Evolutionary conservation across 2,329 filamentous ascomycete species (phyloP).

Genomic region (Verticillium nonalfalfae): DNA sequence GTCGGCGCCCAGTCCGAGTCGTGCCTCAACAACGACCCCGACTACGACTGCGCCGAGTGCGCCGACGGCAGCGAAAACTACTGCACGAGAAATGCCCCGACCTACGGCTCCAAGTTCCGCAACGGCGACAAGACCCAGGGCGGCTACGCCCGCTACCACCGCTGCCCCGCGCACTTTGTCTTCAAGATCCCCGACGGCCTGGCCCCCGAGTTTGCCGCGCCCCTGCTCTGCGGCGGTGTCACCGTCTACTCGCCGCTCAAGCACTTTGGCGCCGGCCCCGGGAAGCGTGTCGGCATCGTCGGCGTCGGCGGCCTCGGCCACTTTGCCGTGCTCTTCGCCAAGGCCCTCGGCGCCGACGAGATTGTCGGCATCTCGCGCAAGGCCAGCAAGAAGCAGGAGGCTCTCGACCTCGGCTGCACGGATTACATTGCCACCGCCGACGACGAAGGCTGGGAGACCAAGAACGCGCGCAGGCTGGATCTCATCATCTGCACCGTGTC

Average conservation of each 20-base stretch:
- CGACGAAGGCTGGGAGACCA: constrained; percentile 46
- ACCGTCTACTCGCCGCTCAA: constrained; percentile 17
- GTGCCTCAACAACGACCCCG: constrained; percentile 34
- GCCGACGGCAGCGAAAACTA: constrained; percentile 63
- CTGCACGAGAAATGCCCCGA: constrained; percentile 54
- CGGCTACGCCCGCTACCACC: constrained; percentile 52
- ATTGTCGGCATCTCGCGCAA: constrained; percentile 1
- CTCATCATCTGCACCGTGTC: constrained; percentile 55
- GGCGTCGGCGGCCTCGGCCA: constrained; percentile 19
- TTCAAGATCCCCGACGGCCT: constrained; percentile 3
- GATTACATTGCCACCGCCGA: constrained; percentile 17
- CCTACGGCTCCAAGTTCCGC: constrained; percentile 52
- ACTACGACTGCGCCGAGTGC: constrained; percentile 53
- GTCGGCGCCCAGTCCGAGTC: constrained; percentile 63
- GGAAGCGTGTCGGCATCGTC: constrained; percentile 18
- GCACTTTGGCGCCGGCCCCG: constrained; percentile 15
- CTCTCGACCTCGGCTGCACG: constrained; percentile 13
- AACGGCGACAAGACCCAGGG: constrained; percentile 58
- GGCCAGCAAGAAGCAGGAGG: constrained; percentile 2
- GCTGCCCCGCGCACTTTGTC: constrained; percentile 35
- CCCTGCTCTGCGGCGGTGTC: constrained; percentile 13
- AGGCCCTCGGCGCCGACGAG: constrained; percentile 5
- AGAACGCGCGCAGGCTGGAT: constrained; percentile 44
- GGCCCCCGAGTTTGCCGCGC: constrained; percentile 1
- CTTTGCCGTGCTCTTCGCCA: constrained; percentile 14